Evolutionary conservation across 2,329 filamentous ascomycete species (phyloP).

Genomic region (Tolypocladium tropicale): DNA sequence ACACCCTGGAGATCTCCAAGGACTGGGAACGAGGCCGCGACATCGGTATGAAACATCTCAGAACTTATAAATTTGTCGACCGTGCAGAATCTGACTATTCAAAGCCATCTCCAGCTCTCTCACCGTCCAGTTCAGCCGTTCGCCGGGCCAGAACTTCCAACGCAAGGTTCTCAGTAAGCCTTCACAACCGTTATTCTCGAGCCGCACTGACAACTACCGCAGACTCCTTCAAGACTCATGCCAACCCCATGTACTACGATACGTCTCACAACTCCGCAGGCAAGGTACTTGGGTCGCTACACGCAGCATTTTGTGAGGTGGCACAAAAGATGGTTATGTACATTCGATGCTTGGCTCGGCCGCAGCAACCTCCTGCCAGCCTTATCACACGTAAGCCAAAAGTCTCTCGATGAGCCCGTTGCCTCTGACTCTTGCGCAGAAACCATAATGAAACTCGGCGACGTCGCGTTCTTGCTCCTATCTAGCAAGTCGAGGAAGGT

Average conservation of each 20-base stretch:
- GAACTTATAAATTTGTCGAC: neutral
- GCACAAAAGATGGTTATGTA: constrained; percentile 66
- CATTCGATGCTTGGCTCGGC: constrained; percentile 43
- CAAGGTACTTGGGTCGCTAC: constrained; percentile 65
- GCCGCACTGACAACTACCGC: neutral
- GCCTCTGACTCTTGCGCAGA: constrained; percentile 24
- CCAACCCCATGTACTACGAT: constrained; percentile 76
- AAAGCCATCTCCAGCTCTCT: constrained; percentile 53
- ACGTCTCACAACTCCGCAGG: constrained; percentile 61
- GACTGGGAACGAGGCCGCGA: constrained; percentile 45
- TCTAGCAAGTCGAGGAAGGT: constrained; percentile 39
- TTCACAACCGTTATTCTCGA: neutral
- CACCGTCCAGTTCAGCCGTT: constrained; percentile 65
- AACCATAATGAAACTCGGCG: constrained; percentile 55
- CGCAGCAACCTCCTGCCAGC: constrained; percentile 42
- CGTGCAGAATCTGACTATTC: neutral
- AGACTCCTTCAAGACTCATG: constrained; percentile 72
- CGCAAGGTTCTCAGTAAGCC: constrained; percentile 62
- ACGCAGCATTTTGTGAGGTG: constrained; percentile 64
- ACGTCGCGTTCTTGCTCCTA: constrained; percentile 54
- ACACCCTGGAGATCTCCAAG: constrained; percentile 64
- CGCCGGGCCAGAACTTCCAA: constrained; percentile 68
- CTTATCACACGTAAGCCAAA: constrained; percentile 52
- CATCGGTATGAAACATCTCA: constrained; percentile 35
- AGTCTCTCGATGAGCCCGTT: neutral